Conservation (phyloP, 305 asterid genomes). For the Fraxinus latifolia region DNA sequence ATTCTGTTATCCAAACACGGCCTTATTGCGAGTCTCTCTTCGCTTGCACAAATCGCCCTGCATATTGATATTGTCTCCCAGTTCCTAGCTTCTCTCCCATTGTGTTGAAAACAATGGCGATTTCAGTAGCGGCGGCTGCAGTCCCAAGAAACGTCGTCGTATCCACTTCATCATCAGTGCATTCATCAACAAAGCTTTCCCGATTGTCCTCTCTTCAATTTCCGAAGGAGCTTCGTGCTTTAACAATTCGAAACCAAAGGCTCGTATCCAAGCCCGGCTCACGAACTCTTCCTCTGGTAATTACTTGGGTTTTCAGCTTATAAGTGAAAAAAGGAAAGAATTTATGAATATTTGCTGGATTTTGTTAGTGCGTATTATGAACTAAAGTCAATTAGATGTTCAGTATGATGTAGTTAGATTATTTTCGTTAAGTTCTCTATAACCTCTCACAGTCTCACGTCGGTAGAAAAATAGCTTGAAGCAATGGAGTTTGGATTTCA, state of each 20-base stretch:
- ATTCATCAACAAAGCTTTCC: slow-evolving; percentile 31
- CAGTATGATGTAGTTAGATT: not conserved
- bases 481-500: not conserved
- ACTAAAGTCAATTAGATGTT: not conserved
- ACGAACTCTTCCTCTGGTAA: slow-evolving; percentile 54
- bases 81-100: not conserved
- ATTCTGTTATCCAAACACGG: not conserved
- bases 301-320: not conserved
- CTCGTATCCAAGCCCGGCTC: slow-evolving; percentile 29
- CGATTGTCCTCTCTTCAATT: slow-evolving; percentile 55
- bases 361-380: not conserved
- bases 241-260: slow-evolving; percentile 35
- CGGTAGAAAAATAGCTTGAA: not conserved
- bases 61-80: not conserved
- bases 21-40: not conserved
- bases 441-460: not conserved
- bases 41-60: not conserved
- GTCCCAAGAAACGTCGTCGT: slow-evolving; percentile 23
- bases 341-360: not conserved
- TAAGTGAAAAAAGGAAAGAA: not conserved
- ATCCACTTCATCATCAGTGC: slow-evolving; percentile 30
- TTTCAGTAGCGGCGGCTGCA: slow-evolving; percentile 42
- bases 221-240: slow-evolving; percentile 37
- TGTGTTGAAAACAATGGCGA: slow-evolving; percentile 44
- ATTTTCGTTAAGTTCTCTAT: slow-evolving; percentile 1